phyloP scores from a whole-genome alignment of 768 basidiomycete genomes.

The Lentinula sp. region DNA sequence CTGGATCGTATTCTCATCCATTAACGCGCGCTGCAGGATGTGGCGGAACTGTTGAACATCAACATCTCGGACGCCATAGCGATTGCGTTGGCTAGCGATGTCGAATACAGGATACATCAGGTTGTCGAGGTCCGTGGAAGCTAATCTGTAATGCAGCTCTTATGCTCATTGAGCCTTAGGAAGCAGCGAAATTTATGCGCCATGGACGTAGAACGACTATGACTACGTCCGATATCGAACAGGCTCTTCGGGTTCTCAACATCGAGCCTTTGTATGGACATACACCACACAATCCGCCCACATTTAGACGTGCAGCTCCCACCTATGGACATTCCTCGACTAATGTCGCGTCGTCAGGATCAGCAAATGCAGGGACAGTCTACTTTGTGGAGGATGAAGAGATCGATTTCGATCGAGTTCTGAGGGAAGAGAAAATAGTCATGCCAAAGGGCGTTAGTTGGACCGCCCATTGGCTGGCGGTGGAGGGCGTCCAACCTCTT shows the following conservation, averaged over 20 bases:
- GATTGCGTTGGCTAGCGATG: slow-evolving; percentile 85
- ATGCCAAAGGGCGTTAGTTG: slow-evolving; percentile 79
- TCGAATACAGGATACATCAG: slow-evolving; percentile 94
- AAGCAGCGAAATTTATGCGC: slow-evolving; percentile 95
- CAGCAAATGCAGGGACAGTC: slow-evolving; percentile 54
- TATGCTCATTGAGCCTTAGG: slow-evolving; percentile 27
- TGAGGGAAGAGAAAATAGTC: slow-evolving; percentile 80
- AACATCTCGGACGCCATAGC: slow-evolving; percentile 75
- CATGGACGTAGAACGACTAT: slow-evolving; percentile 89
- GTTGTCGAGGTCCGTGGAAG: slow-evolving; percentile 69
- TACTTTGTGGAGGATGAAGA: slow-evolving; percentile 97
- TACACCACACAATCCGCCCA: slow-evolving; percentile 55
- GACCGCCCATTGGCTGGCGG: slow-evolving; percentile 97
- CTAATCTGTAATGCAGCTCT: not conserved
- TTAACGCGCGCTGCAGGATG: slow-evolving; percentile 52
- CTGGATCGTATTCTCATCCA: not conserved
- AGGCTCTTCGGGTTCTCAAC: slow-evolving; percentile 89
- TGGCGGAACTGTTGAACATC: slow-evolving; percentile 83
- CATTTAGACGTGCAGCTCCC: slow-evolving; percentile 56
- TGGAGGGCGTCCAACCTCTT: slow-evolving; percentile 96
- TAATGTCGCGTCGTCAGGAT: not conserved
- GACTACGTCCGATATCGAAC: slow-evolving; percentile 86
- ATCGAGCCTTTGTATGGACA: slow-evolving; percentile 95
- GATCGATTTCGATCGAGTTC: slow-evolving; percentile 89
- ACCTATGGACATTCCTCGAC: slow-evolving; percentile 34